Conservation (phyloP, 768 basidiomycete genomes). For the Boletellus ananiceps region DNA sequence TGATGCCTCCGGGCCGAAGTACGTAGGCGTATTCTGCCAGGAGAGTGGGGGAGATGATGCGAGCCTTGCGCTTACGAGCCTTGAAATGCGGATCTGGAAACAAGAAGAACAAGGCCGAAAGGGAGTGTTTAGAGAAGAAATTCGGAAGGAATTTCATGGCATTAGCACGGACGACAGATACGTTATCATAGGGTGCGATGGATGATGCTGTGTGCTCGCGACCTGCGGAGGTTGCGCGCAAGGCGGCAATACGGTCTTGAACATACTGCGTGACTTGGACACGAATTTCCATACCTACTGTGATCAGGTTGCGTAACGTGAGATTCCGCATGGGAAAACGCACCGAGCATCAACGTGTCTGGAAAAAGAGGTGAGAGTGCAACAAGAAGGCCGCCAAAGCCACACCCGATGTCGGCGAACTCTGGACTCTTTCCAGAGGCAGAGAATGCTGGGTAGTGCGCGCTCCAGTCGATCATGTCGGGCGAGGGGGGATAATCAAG, state of each 20-base stretch:
- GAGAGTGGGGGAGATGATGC: slow-evolving; percentile 96
- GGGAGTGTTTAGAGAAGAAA: slow-evolving; percentile 86
- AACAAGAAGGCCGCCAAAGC: slow-evolving; percentile 92
- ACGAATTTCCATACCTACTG: slow-evolving; percentile 91
- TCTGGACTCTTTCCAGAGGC: slow-evolving; percentile 66
- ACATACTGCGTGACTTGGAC: slow-evolving; percentile 97
- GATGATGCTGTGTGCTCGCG: slow-evolving; percentile 20
- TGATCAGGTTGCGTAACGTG: background rate
- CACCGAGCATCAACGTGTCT: slow-evolving; percentile 90
- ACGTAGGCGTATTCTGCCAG: slow-evolving; percentile 97
- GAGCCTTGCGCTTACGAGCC: slow-evolving; percentile 94
- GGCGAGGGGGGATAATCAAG: slow-evolving; percentile 85
- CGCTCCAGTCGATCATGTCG: slow-evolving; percentile 69
- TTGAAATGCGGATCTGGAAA: slow-evolving; percentile 99
- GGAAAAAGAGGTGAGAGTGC: slow-evolving; percentile 88
- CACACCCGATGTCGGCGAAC: slow-evolving; percentile 96
- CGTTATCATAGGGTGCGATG: slow-evolving; percentile 65
- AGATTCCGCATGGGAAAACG: slow-evolving; percentile 20
- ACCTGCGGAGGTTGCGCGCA: slow-evolving; percentile 57
- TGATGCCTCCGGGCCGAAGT: slow-evolving; percentile 86
- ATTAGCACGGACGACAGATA: slow-evolving; percentile 92
- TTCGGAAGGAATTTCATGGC: slow-evolving; percentile 99
- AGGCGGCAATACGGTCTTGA: slow-evolving; percentile 87
- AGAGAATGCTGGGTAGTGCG: slow-evolving; percentile 74
- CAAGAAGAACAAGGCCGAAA: slow-evolving; percentile 93